phyloP scores from a whole-genome alignment of 2,329 filamentous ascomycete species.

The Colletotrichum karsti region DNA sequence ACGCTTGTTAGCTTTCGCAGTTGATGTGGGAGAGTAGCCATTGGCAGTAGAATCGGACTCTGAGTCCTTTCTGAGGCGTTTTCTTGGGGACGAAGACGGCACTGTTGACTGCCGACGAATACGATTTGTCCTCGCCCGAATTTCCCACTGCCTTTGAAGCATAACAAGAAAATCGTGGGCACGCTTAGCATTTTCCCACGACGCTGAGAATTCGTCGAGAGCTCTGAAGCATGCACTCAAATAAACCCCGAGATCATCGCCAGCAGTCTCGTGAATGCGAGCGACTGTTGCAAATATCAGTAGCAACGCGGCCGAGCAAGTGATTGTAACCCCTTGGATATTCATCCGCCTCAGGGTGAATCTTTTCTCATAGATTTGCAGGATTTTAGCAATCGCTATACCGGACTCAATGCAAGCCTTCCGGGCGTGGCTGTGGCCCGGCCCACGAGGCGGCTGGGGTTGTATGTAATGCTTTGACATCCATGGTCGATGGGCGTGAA shows the following conservation, averaged over 20 bases:
- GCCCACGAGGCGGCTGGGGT: slow-evolving; percentile 30
- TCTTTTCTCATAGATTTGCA: not conserved
- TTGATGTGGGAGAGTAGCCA: not conserved
- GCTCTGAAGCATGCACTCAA: not conserved
- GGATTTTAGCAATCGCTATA: not conserved
- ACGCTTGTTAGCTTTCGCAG: not conserved
- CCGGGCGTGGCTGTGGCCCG: slow-evolving; percentile 30
- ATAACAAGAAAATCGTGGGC: slow-evolving; percentile 33
- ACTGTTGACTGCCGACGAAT: not conserved
- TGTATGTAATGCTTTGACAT: not conserved
- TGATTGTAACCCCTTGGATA: not conserved
- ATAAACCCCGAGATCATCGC: not conserved
- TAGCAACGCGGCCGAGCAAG: not conserved
- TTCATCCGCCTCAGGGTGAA: not conserved
- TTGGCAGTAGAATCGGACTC: not conserved
- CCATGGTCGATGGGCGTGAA: not conserved
- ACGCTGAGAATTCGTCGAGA: not conserved
- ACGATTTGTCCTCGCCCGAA: not conserved
- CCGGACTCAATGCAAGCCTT: not conserved
- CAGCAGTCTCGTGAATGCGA: not conserved
- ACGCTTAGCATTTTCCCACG: slow-evolving; percentile 34
- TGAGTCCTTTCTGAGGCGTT: not conserved
- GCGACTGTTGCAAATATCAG: not conserved
- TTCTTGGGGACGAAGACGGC: not conserved
- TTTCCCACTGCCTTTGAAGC: slow-evolving; percentile 27